Base-by-base conservation (phyloP, 352 stramenopile species). In the Plasmopara muralis region DNA sequence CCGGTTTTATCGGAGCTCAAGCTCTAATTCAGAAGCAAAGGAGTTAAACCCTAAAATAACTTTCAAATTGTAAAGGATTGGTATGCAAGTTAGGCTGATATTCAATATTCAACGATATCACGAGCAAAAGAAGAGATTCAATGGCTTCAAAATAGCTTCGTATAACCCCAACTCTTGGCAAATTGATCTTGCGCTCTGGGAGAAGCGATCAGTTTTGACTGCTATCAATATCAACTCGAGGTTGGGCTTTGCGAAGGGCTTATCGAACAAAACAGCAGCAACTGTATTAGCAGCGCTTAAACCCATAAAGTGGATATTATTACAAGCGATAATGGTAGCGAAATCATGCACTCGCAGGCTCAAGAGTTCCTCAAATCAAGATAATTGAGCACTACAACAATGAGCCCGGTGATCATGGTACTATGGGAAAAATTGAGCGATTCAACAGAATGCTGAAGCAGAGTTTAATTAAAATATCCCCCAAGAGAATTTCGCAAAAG, bases 161-260 rank as follows among this genome's bases (percentile, higher is more conserved):
- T 18, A 43, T 20, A 43, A 43, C n/a, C n/a, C 38, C 10, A 43
- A 43, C n/a, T 43, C 38, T 2, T 43, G 38, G 38, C 38, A 43
- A 43, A 43, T 43, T 16, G 38, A 43, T 43, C n/a, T 43, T 25
- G n/a, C 38, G 14, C 20, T 43, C 18, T 45, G 40, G 16, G 40
- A 45, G 16, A 45, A 45, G 12, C 40, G 40, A 30, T n/a, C n/a
- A n/a, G n/a, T n/a, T n/a, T n/a, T n/a, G n/a, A n/a, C 40, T 35
- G 47, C 46, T 50, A 50, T 77, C 45, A 77, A 77, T 39, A 73
- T 74, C 34, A 72, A 72, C 43, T 66, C 50, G n/a, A 57, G 64
- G 18, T 38, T 74, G 7, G 68, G 65, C 14, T 74, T 64, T 33
- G 65, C 59, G 12, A 70, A 68, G 37, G 4, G 72, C 2, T 51